Evolutionary conservation across 768 basidiomycete genomes (phyloP), one percentile per base, ranked within the genome.

Genomic region (Tulasnella sp.): DNA sequence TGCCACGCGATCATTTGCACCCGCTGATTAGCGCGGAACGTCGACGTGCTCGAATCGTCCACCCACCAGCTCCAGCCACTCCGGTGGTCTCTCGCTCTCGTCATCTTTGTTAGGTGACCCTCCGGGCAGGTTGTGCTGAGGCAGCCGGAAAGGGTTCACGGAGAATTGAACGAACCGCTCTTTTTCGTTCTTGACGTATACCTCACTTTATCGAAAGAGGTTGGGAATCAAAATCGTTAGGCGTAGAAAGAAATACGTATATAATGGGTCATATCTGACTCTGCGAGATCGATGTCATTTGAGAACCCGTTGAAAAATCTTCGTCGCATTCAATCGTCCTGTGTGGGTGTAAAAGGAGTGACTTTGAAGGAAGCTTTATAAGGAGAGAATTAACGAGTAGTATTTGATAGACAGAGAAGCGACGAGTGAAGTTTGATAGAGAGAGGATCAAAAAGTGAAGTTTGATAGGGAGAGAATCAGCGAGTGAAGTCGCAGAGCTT

Each of bases 31-130:
- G 26, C 57, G n/a, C 5, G 20, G 32, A 5, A 11, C 57, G 70
- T 23, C 40, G 29, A 37, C 1, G 11, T 3, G 4, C 20, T 7
- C 18, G 20, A 5, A 71, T 35, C 4, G n/a, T 37, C 9, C 40
- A 67, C 71, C 26, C 39, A 73, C 71, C 71, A 73, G 71, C 71
- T 73, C 71, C 71, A 73, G 29, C 71, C 71, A 73, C 40, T 48
- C 71, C n/a, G 71, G 71, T 15, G 71, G 71, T 73, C 71, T 42
- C 37, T 73, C 71, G 26, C 71, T 48, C n/a, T 42, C 71, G 3
- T 26, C 26, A 42, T 73, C 71, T 1, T 73, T 15, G 13, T 73
- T 16, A 1, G 26, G 35, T 40, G n/a, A 23, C 2, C 23, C 40
- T 39, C 71, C 40, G 9, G 37, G 71, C 37, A 48, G 42, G 71